These are phyloP conservation scores for Amylocystis lapponica DNA, from an alignment of 768 basidiomycete genomes.

Conservation along the genomic window DNA sequence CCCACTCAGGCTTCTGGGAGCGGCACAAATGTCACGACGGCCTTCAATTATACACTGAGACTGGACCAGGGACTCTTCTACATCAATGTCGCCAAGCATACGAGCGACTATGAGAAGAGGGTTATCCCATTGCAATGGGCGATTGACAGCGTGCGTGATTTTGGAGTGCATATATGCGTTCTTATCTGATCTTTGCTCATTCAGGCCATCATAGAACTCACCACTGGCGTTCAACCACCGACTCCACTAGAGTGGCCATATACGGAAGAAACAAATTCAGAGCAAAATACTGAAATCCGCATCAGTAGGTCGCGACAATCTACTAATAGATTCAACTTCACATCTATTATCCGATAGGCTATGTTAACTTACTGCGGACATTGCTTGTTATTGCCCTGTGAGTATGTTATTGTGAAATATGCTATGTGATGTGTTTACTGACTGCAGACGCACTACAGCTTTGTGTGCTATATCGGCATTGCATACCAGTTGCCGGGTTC, in stretches of 20 bases:
- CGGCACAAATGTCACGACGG: slow-evolving; percentile 2
- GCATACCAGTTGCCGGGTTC: slow-evolving; percentile 75
- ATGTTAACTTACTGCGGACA: slow-evolving; percentile 52
- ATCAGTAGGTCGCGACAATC: slow-evolving; percentile 38
- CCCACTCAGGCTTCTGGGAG: background rate
- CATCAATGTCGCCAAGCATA: slow-evolving; percentile 61
- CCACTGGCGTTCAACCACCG: slow-evolving; percentile 47
- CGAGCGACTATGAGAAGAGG: slow-evolving; percentile 61
- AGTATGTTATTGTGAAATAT: slow-evolving; percentile 15
- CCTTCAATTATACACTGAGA: slow-evolving; percentile 62
- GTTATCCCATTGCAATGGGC: slow-evolving; percentile 75
- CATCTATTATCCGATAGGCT: slow-evolving; percentile 40
- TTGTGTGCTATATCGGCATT: slow-evolving; percentile 67
- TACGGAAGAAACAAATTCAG: slow-evolving; percentile 58
- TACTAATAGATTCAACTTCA: background rate
- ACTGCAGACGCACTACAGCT: slow-evolving; percentile 40
- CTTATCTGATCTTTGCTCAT: background rate
- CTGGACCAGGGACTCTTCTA: slow-evolving; percentile 60
- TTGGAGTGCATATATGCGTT: background rate
- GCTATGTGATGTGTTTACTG: background rate
- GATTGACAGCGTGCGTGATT: slow-evolving; percentile 51
- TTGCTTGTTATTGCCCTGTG: slow-evolving; percentile 66
- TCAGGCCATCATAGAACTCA: slow-evolving; percentile 68
- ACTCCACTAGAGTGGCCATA: slow-evolving; percentile 72
- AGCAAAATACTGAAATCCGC: slow-evolving; percentile 50